Conservation (phyloP, 2,329 filamentous ascomycete genomes). For the Cryphonectria carpinicola region DNA sequence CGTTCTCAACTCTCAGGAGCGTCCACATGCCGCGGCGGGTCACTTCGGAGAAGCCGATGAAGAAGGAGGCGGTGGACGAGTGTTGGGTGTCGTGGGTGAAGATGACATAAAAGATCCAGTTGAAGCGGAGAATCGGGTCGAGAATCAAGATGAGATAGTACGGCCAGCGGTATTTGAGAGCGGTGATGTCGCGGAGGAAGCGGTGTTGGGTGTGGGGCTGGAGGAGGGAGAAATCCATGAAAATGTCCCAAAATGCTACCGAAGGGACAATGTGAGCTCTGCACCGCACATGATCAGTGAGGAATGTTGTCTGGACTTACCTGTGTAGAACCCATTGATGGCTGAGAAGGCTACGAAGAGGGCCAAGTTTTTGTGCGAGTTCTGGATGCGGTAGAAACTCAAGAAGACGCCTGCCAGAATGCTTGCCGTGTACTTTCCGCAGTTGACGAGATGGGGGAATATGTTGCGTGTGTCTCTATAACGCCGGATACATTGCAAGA, state of each 20-base stretch:
- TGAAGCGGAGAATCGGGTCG: slow-evolving; percentile 85
- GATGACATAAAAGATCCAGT: slow-evolving; percentile 93
- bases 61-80: slow-evolving; percentile 79
- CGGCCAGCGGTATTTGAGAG: slow-evolving; percentile 76
- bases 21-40: slow-evolving; percentile 88
- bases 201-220: slow-evolving; percentile 72
- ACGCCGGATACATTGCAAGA: slow-evolving; percentile 86
- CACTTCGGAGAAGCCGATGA: slow-evolving; percentile 78
- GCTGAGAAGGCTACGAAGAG: slow-evolving; percentile 79
- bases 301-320: slow-evolving; percentile 47
- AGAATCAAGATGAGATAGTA: slow-evolving; percentile 87
- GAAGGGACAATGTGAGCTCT: not conserved
- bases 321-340: slow-evolving; percentile 83
- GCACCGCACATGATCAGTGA: no score
- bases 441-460: slow-evolving; percentile 92
- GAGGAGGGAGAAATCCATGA: slow-evolving; percentile 95
- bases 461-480: slow-evolving; percentile 84
- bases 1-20: slow-evolving; percentile 93
- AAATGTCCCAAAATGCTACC: slow-evolving; percentile 83
- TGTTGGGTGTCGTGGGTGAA: slow-evolving; percentile 81
- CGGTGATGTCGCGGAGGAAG: slow-evolving; percentile 76
- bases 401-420: slow-evolving; percentile 79
- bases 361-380: slow-evolving; percentile 59
- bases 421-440: slow-evolving; percentile 86
- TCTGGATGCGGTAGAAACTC: slow-evolving; percentile 80